Evolutionary conservation across 495 filamentous ascomycete genomes (phyloP), one percentile per base, ranked within the genome.

Genomic region (Aspergillus avenaceus): DNA sequence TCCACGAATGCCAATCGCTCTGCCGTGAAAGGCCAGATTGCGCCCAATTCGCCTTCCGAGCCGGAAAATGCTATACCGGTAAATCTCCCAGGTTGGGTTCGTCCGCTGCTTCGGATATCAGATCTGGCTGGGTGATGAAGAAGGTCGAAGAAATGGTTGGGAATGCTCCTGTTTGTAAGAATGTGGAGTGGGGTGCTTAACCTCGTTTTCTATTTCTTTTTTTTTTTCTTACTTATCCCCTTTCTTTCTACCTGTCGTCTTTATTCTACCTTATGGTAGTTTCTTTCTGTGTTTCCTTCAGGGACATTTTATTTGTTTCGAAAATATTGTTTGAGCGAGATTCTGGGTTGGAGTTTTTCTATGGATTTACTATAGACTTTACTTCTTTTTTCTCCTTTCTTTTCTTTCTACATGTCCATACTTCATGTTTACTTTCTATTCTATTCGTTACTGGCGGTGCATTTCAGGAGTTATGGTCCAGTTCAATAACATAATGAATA

Each of bases 31-130:
- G 59, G 18, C 52, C 61, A 9, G 47, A 52, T 0, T 75, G 72
- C 49, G 59, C 59, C 13, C 72, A 75, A 44, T 75, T 69, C 60
- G 53, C 56, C 28, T 63, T 66, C 59, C 61, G 62, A 24, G 62
- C 59, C 6, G 53, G 55, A 12, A 56, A 40, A 11, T 75, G 72
- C 53, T 71, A 59, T 49, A 72, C 65, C 0, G 55, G 59, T 27
- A 41, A 45, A 1, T 68, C 53, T 0, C 71, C 72, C 0, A 63
- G 63, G 27, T 56, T 75, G 5, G 72, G 72, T 5, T 25, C 51
- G 9, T n/a, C n/a, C n/a, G 13, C 57, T n/a, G 53, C 52, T 18
- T 37, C 58, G 12, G 56, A 58, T 3, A 51, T 61, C 4, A 47
- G 52, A n/a, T 73, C 71, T 4, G 72, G 71, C 0, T 75, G 71